Percentiles rank a stretch among this genome's conserved stretches.
phyloP scores from a whole-genome alignment of 768 basidiomycete genomes.

The Lactarius pseudohatsudake region DNA sequence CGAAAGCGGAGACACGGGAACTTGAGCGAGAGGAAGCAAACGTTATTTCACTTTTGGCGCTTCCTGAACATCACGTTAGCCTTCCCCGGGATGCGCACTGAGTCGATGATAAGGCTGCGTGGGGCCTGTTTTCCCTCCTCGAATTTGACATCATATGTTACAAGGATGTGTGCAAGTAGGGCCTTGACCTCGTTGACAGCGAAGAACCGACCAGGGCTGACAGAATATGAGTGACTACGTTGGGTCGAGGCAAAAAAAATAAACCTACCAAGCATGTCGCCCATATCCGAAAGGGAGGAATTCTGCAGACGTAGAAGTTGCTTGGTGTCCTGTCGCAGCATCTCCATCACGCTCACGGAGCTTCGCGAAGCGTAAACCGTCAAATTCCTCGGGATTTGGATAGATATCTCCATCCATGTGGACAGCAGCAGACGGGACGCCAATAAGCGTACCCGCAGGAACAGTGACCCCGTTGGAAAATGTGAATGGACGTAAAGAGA shows the following conservation, averaged over 20 bases:
- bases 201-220: conserved; percentile 34
- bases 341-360: conserved; percentile 31
- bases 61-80: conserved; percentile 32
- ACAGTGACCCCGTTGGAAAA: conserved; percentile 39
- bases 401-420: conserved; percentile 46
- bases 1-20: no score
- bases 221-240: background rate
- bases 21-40: no score
- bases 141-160: conserved; percentile 32
- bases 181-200: conserved; percentile 31
- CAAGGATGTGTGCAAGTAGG: conserved; percentile 32
- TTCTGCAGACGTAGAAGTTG: conserved; percentile 33
- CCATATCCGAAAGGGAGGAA: conserved; percentile 37
- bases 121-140: conserved; percentile 26
- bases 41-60: conserved; percentile 13
- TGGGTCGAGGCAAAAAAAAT: background rate
- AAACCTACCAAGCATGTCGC: conserved; percentile 31
- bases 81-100: conserved; percentile 15
- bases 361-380: conserved; percentile 44
- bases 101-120: background rate
- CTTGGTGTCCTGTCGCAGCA: conserved; percentile 29
- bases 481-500: conserved; percentile 33
- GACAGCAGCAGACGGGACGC: conserved; percentile 36
- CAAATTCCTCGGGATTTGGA: conserved; percentile 41
- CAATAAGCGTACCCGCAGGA: conserved; percentile 43